Conservation (phyloP, 1,139 yeast species). For the Nakaseomyces uthaithaninus region DNA sequence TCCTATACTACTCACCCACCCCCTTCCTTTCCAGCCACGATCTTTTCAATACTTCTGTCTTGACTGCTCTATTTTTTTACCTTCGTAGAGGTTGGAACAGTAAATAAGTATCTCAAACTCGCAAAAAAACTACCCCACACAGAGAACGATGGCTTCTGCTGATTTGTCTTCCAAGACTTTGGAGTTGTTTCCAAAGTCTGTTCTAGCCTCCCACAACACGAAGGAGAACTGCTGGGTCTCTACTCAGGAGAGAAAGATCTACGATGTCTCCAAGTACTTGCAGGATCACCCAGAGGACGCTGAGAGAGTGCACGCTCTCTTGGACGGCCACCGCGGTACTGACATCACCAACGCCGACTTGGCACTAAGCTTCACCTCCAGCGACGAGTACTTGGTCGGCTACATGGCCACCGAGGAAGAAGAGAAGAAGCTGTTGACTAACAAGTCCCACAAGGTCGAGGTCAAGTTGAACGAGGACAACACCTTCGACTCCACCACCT, state of each 20-base stretch:
- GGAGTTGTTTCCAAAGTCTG: slow-evolving; percentile 38
- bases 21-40: too few relatives aligned
- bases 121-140: too few relatives aligned
- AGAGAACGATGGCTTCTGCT: slow-evolving; percentile 8
- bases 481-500: slow-evolving; percentile 41
- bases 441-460: slow-evolving; percentile 35
- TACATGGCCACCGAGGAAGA: slow-evolving; percentile 57
- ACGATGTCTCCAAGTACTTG: slow-evolving; percentile 69
- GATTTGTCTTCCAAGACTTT: slow-evolving; percentile 27
- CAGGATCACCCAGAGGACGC: slow-evolving; percentile 87
- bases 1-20: too few relatives aligned
- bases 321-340: slow-evolving; percentile 70
- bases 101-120: too few relatives aligned
- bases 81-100: too few relatives aligned
- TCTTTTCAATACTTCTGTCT: too few relatives aligned
- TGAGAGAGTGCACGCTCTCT: slow-evolving; percentile 38
- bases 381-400: slow-evolving; percentile 61
- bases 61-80: too few relatives aligned
- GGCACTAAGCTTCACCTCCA: slow-evolving; percentile 25
- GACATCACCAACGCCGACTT: slow-evolving; percentile 85
- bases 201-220: slow-evolving; percentile 44
- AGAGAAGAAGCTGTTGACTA: slow-evolving; percentile 43
- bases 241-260: slow-evolving; percentile 64
- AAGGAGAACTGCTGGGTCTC: slow-evolving; percentile 69
- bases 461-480: slow-evolving; percentile 32